Evolutionary conservation across 495 filamentous ascomycete genomes (phyloP).

Genomic region (Podospora conica): DNA sequence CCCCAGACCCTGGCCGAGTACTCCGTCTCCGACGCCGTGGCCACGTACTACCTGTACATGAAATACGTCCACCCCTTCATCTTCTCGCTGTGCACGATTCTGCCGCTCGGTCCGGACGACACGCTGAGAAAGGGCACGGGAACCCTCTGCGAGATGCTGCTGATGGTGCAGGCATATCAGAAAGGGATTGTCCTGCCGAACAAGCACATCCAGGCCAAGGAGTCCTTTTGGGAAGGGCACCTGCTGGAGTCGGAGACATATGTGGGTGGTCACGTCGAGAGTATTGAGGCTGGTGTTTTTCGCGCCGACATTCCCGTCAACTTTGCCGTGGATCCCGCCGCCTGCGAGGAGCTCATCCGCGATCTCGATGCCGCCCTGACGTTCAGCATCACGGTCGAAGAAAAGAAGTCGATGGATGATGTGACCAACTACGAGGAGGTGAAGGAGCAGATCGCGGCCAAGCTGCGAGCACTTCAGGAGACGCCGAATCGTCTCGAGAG

Average conservation of each 20-base stretch:
- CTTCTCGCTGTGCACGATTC: constrained; percentile 94
- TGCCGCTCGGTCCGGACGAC: constrained; percentile 89
- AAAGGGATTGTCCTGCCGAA: constrained; percentile 90
- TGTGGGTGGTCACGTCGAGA: constrained; percentile 97
- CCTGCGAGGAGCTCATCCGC: constrained; percentile 77
- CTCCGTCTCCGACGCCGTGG: constrained; percentile 97
- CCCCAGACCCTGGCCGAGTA: constrained; percentile 95
- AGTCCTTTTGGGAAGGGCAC: constrained; percentile 95
- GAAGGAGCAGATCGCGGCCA: constrained; percentile 71
- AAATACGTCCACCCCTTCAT: constrained; percentile 99
- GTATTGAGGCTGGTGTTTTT: constrained; percentile 98
- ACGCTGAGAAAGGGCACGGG: constrained; percentile 92
- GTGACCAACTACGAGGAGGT: constrained; percentile 90
- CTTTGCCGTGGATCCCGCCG: constrained; percentile 79
- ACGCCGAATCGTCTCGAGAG: constrained; percentile 76
- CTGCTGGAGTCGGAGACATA: constrained; percentile 95
- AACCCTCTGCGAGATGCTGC: constrained; percentile 95
- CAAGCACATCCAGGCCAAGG: constrained; percentile 86
- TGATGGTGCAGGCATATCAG: constrained; percentile 97
- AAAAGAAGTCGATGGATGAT: constrained; percentile 89
- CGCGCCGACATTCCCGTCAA: constrained; percentile 90
- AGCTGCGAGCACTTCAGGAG: constrained; percentile 65
- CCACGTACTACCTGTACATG: constrained; percentile 99
- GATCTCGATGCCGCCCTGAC: constrained; percentile 88
- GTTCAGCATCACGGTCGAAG: constrained; percentile 90